Evolutionary conservation across 2,329 filamentous ascomycete genomes (phyloP), one percentile per base, ranked within the genome.

Genomic region (Fusarium sp.): DNA sequence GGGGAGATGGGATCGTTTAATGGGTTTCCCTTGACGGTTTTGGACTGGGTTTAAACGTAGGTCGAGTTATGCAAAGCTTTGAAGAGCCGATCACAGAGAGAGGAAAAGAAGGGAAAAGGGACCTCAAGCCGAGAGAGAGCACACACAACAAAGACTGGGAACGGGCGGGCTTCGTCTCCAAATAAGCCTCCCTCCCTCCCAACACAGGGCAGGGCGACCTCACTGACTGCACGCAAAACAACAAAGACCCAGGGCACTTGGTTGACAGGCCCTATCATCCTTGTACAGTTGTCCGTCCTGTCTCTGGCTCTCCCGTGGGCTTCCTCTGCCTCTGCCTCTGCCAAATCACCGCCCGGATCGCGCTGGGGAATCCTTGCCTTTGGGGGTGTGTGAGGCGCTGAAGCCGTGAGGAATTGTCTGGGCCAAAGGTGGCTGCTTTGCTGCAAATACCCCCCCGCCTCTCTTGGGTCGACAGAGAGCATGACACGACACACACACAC

Each of bases 281-380:
- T 27, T 35, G 29, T 38, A 31, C 31, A 52, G 59, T 35, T 56
- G 52, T 56, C 52, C 45, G n/a, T 56, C 27, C 52, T 56, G 52
- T 56, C 52, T 56, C 29, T 56, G 42, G 16, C 47, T 22, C 47
- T 52, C 24, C 20, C 37, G 34, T 34, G 58, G 58, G 54, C 66
- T 63, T 65, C 68, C 68, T 62, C 40, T 62, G 40, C 34, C 57
- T 59, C 40, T 42, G 61, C 65, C 69, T n/a, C n/a, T n/a, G n/a
- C n/a, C n/a, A 66, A 71, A 71, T 71, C 66, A 71, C 57, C 60
- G 50, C 50, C 38, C 57, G 47, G 34, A 63, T 24, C 64, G 50
- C 67, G 71, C 79, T 74, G 77, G 79, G 77, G 76, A 78, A 78
- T 72, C 78, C 79, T 74, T 79, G 78, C 76, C 69, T 71, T 27